Percentiles rank a stretch among this genome's conserved stretches.
phyloP scores from a whole-genome alignment of 495 filamentous ascomycete species.

The Saxispiralis lemnorum region DNA sequence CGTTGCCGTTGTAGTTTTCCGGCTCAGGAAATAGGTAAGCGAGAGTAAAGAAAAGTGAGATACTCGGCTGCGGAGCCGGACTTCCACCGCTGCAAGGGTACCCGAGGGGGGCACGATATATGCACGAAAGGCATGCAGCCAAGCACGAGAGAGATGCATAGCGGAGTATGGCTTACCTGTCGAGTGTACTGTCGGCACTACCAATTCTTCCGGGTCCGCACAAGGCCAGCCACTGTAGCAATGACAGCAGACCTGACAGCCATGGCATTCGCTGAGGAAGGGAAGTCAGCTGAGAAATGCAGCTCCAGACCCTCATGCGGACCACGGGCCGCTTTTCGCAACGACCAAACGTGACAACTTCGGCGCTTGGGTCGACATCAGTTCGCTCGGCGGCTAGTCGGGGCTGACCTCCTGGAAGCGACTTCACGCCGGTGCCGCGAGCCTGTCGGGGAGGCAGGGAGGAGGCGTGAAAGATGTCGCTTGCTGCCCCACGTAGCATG shows the following conservation, averaged over 20 bases:
- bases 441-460: not conserved
- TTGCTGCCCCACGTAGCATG: slow-evolving; percentile 1
- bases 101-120: not conserved
- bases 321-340: slow-evolving; percentile 46
- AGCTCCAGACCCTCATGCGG: slow-evolving; percentile 53
- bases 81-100: not conserved
- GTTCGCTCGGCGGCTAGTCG: not conserved
- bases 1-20: slow-evolving; percentile 5
- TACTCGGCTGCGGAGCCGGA: not conserved
- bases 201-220: slow-evolving; percentile 57
- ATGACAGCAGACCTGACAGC: slow-evolving; percentile 51
- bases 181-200: slow-evolving; percentile 55
- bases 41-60: not conserved
- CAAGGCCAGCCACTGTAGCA: slow-evolving; percentile 54
- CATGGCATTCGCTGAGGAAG: slow-evolving; percentile 69
- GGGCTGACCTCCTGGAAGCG: not conserved
- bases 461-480: slow-evolving; percentile 6
- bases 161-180: slow-evolving; percentile 75
- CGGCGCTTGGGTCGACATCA: not conserved
- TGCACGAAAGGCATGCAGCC: not conserved
- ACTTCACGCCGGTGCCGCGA: not conserved
- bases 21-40: slow-evolving; percentile 2
- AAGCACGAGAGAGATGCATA: not conserved
- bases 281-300: slow-evolving; percentile 49
- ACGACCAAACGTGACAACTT: not conserved